These are phyloP conservation scores for Punica granatum DNA, from an alignment of 345 rosid genomes.

Conservation along the genomic window DNA sequence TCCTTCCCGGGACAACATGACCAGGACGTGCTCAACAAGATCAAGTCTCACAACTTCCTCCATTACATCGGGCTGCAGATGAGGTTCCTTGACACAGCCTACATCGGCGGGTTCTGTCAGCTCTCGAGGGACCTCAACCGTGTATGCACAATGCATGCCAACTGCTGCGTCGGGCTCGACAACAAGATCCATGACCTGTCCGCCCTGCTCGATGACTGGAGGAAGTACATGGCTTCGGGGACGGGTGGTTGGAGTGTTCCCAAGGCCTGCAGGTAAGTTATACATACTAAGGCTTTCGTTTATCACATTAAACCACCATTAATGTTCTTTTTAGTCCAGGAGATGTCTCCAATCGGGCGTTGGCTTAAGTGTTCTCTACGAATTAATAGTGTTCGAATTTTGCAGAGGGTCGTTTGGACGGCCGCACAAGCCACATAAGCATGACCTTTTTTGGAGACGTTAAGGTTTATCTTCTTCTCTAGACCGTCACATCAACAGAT, in stretches of 20 bases:
- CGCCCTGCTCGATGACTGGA: constrained; percentile 26
- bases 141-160: constrained; percentile 34
- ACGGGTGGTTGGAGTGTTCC: not conserved
- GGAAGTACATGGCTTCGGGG: constrained; percentile 12
- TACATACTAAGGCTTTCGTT: not conserved
- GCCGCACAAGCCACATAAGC: not conserved
- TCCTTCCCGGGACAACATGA: constrained; percentile 48
- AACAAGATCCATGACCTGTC: constrained; percentile 29
- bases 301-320: not conserved
- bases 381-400: not conserved
- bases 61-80: constrained; percentile 16
- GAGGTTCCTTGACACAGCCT: constrained; percentile 29
- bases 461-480: not conserved
- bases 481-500: not conserved
- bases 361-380: too few species aligned
- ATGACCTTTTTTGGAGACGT: not conserved
- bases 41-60: constrained; percentile 37
- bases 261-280: not conserved
- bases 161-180: constrained; percentile 34
- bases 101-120: constrained; percentile 36
- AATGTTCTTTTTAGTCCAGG: too few species aligned
- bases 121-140: constrained; percentile 19
- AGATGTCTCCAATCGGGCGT: not conserved
- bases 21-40: constrained; percentile 69
- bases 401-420: not conserved